Percentiles rank a stretch among this genome's conserved stretches.
Conservation (phyloP, 2,329 filamentous ascomycete species). For the Xylaria sp. region DNA sequence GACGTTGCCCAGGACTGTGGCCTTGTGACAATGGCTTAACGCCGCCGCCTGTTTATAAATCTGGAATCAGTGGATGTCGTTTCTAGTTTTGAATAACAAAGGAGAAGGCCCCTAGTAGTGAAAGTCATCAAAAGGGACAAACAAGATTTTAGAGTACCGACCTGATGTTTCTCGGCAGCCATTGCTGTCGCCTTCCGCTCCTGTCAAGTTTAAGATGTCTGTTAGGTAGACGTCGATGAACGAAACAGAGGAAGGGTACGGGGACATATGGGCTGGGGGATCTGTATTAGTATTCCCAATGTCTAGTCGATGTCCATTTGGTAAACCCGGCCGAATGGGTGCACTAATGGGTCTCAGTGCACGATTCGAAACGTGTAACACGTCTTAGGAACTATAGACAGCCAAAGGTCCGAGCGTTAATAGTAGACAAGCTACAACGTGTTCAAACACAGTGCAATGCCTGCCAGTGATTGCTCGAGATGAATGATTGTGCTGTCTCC, state of each 20-base stretch:
- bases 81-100: not conserved
- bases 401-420: slow-evolving; percentile 6
- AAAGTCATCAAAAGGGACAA: not conserved
- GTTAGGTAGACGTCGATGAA: not conserved
- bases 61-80: not conserved
- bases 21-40: slow-evolving; percentile 52
- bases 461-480: not conserved
- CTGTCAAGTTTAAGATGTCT: slow-evolving; percentile 12
- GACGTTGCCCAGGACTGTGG: slow-evolving; percentile 68
- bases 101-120: not conserved
- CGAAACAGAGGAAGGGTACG: slow-evolving; percentile 2
- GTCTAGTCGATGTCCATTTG: not conserved
- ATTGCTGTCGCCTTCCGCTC: slow-evolving; percentile 33
- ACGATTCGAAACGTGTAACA: slow-evolving; percentile 18
- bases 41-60: slow-evolving; percentile 30
- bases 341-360: slow-evolving; percentile 9
- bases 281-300: slow-evolving; percentile 10
- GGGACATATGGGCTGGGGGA: slow-evolving; percentile 1
- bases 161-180: slow-evolving; percentile 41
- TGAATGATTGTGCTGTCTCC: not conserved
- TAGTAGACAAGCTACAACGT: not conserved
- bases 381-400: slow-evolving; percentile 10
- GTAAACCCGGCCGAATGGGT: slow-evolving; percentile 12
- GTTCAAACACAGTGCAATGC: not conserved
- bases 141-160: not conserved